Evolutionary conservation across 139 green algal genomes (phyloP), one percentile per base, ranked within the genome.

Genomic region (Pseudopediastrum boryanum): DNA sequence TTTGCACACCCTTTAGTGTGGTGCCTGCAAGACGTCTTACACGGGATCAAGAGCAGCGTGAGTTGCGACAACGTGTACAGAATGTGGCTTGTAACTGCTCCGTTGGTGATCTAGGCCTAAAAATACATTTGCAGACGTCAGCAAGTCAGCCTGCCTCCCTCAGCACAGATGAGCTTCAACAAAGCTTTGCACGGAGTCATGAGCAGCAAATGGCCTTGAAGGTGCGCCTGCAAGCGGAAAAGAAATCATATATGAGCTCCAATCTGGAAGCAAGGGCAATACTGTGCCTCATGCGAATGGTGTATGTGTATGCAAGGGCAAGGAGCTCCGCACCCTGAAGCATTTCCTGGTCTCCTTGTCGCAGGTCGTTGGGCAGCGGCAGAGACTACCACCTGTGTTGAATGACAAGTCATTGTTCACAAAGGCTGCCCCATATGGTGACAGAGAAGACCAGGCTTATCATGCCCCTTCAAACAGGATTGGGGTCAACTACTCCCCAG

Each of bases 371-470:
- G 70, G 85, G 25, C 84, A 91, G 77, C 84, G 85, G 2, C 72
- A 84, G 2, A 89, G 89, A 78, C 84, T 93, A 72, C 90, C 91
- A 4, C 89, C 89, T 8, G 68, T 94, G 38, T 38, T 96, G 23
- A 94, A 93, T 77, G 86, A 91, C 50, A 79, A 89, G 31, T 72
- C 87, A 1, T 73, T 94, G 31, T 94, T 94, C 83, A 96, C 92
- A 16, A 78, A 76, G 3, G 89, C 89, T 29, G 86, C 88, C 0
- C 80, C 90, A 0, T 96, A 84, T 79, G 88, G 87, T 3, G 84
- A 92, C 82, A 88, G 84, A 35, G 80, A 84, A 2, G 91, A 94
- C 67, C 82, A 88, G 3, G 91, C 90, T 50, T 94, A 94, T 74
- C 92, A 93, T 70, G 89, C 85, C 1, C 89, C 92, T 1, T 90